Base-by-base conservation (phyloP, 352 stramenopile genomes). In the Peronospora destructor region DNA sequence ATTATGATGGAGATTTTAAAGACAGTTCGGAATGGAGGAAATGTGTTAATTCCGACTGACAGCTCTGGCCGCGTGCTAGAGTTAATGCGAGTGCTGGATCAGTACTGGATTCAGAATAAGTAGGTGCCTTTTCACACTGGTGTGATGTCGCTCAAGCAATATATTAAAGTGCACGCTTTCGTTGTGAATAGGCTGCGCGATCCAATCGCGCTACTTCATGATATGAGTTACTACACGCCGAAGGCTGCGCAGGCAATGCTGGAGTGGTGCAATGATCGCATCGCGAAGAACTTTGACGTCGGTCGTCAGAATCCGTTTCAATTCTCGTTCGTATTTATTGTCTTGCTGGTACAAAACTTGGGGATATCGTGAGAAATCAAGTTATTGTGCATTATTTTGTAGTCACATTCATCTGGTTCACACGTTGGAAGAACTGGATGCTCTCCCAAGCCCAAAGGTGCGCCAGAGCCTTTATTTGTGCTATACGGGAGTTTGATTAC, bases 61-160 rank as follows among this genome's bases (percentile, higher is more conserved):
- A 95, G 87, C 34, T 91, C 84, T 16, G 91, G 92, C 4, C 84
- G 95, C 16, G 87, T 97, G n/a, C 69, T 98, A 1, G 95, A 98
- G 72, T 60, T 98, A 6, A 87, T 98, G 53, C 77, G 96, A n/a
- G 68, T 98, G 2, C 56, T 98, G 16, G 83, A 97, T 56, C 78
- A 95, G 64, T 95, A 97, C 64, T 98, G 94, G 94, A 96, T 97
- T 47, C 75, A 94, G 45, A 93, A 97, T 65, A 95, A 96, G 69
- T 89, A 81, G 23, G 77, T 58, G 17, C 32, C 43, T n/a, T n/a
- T n/a, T n/a, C 5, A 14, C 0, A 82, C n/a, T 53, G 41, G 26
- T 9, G 17, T 39, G 6, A 1, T 59, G 19, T 55, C 10, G 3
- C 13, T 17, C 23, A 23, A 45, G 16, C 35, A 50, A 35, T 46